A percentile compares a stretch with the other conserved stretches of the same genome.
Evolutionary conservation across 2,329 filamentous ascomycete genomes (phyloP).

Genomic region (Fusarium avenaceum): DNA sequence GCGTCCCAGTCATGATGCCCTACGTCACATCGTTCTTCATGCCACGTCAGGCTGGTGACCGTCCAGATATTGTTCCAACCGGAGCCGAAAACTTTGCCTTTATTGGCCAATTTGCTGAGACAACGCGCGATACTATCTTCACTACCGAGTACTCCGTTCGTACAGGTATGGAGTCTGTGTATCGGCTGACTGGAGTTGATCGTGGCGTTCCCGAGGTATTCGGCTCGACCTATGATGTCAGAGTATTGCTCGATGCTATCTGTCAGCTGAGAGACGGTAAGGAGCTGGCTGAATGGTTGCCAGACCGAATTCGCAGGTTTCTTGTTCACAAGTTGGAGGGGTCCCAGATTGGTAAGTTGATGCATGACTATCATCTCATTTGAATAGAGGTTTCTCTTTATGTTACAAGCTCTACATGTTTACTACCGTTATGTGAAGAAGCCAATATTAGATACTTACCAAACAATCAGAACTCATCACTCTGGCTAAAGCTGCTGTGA

Average conservation of each 20-base stretch:
- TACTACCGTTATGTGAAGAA: background rate
- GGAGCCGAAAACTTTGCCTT: conserved; percentile 16
- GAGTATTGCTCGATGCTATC: conserved; percentile 4
- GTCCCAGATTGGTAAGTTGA: conserved; percentile 7
- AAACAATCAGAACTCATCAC: too few species aligned
- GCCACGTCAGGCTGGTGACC: conserved; percentile 2
- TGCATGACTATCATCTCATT: conserved; percentile 10
- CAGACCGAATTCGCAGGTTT: conserved; percentile 2
- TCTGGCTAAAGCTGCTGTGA: too few species aligned
- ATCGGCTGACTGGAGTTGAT: conserved; percentile 1
- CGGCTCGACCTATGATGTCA: conserved; percentile 11
- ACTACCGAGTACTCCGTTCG: conserved; percentile 9
- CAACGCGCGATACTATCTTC: conserved; percentile 6
- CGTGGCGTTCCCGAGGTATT: conserved; percentile 12
- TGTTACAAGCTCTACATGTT: background rate
- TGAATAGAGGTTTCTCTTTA: background rate
- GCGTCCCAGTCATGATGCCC: conserved; percentile 8
- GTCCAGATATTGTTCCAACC: background rate
- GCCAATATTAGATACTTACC: background rate
- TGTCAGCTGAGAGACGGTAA: conserved; percentile 6
- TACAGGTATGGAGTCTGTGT: conserved; percentile 10
- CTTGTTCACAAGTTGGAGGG: conserved; percentile 5
- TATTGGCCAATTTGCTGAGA: conserved; percentile 4
- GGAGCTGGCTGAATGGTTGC: conserved; percentile 5
- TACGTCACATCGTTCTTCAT: conserved; percentile 13